phyloP scores from a whole-genome alignment of 2,329 filamentous ascomycete species.

The Xylariales sp. region DNA sequence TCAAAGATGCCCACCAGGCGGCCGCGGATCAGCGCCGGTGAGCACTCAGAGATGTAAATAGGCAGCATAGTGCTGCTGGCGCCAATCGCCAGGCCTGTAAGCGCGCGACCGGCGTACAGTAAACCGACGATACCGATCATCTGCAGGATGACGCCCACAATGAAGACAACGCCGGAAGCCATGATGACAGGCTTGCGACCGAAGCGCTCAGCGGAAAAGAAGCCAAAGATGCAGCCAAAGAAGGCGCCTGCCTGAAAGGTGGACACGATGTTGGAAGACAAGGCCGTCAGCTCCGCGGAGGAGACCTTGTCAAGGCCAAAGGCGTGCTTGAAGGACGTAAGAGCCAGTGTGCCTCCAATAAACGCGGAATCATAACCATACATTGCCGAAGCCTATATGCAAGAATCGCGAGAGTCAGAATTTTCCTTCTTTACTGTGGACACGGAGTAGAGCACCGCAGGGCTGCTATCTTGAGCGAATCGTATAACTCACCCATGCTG shows the following conservation, averaged over 20 bases:
- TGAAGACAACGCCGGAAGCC: no score
- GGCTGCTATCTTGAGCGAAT: not conserved
- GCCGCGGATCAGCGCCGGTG: constrained; percentile 49
- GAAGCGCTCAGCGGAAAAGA: no score
- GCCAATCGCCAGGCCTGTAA: constrained; percentile 42
- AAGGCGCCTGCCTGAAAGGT: constrained; percentile 67
- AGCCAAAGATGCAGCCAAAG: constrained; percentile 61
- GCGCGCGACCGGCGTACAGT: constrained; percentile 45
- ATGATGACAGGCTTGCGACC: no score
- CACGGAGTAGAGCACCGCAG: constrained; percentile 9
- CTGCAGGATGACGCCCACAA: no score
- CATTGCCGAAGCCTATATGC: no score
- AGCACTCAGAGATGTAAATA: constrained; percentile 39
- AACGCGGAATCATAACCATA: constrained; percentile 51
- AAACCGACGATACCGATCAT: no score
- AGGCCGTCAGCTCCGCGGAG: constrained; percentile 36
- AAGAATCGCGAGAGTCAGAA: no score
- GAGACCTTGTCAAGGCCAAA: constrained; percentile 49
- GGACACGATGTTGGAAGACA: constrained; percentile 62
- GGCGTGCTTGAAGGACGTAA: constrained; percentile 56
- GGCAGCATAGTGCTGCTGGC: constrained; percentile 41
- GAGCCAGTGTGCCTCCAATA: constrained; percentile 61
- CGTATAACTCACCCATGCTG: not conserved
- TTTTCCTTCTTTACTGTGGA: no score
- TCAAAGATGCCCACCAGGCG: constrained; percentile 51